Evolutionary conservation across 2,329 filamentous ascomycete genomes (phyloP).

Genomic region (Neonectria ditissima): DNA sequence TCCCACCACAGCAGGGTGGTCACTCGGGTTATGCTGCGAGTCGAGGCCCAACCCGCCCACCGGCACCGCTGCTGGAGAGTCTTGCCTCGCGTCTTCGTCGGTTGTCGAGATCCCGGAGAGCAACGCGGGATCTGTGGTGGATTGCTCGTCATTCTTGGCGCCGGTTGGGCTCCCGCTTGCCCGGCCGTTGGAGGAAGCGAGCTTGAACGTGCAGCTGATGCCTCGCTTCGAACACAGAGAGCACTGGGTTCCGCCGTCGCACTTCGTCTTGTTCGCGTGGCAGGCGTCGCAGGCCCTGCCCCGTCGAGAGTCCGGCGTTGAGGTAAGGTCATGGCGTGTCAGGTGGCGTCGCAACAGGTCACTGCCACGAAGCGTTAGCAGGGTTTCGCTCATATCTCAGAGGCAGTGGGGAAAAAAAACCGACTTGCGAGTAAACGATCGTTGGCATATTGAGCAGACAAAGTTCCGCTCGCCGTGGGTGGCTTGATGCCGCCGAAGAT

Average conservation of each 20-base stretch:
- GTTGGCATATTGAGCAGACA: constrained; percentile 51
- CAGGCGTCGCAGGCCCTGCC: constrained; percentile 58
- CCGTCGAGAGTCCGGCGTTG: constrained; percentile 48
- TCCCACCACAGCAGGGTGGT: constrained; percentile 24
- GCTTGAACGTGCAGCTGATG: constrained; percentile 53
- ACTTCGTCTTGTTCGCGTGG: constrained; percentile 59
- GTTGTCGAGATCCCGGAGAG: background rate
- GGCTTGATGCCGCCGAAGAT: constrained; percentile 54
- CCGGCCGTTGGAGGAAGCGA: constrained; percentile 28
- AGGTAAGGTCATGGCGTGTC: constrained; percentile 49
- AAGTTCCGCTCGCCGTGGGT: constrained; percentile 52
- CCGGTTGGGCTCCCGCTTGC: constrained; percentile 19
- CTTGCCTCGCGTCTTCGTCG: constrained; percentile 4
- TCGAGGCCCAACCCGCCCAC: constrained; percentile 14
- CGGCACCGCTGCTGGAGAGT: constrained; percentile 10
- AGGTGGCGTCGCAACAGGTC: constrained; percentile 55
- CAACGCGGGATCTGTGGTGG: constrained; percentile 6
- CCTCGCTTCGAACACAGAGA: constrained; percentile 54
- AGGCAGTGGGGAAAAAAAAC: constrained; percentile 32
- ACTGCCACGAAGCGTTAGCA: constrained; percentile 36
- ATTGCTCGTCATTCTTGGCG: constrained; percentile 2
- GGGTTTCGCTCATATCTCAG: background rate
- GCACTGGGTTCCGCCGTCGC: constrained; percentile 55
- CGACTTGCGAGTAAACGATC: constrained; percentile 55
- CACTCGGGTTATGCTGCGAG: constrained; percentile 1